Percentiles rank a stretch among this genome's conserved stretches.
phyloP scores from a whole-genome alignment of 2,329 filamentous ascomycete genomes.

The Pseudogymnoascus sp. region DNA sequence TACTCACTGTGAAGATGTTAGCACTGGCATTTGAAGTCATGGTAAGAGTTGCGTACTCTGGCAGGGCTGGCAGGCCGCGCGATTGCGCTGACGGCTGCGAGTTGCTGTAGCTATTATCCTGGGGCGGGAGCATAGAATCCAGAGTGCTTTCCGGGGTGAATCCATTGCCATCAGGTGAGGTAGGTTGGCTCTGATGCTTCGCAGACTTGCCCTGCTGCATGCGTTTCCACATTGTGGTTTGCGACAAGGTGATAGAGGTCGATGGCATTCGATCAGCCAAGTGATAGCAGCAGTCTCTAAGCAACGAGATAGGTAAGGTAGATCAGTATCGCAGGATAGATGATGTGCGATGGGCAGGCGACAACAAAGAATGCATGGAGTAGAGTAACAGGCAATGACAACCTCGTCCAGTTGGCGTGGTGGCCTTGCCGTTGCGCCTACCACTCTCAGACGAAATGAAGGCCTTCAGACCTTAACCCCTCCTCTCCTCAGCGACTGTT shows the following conservation, averaged over 20 bases:
- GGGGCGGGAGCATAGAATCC: background rate
- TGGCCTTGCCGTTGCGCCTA: background rate
- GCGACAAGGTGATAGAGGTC: constrained; percentile 5
- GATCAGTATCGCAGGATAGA: background rate
- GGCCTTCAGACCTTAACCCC: constrained; percentile 2
- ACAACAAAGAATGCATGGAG: background rate
- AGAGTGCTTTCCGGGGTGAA: background rate
- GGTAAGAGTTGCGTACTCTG: constrained; percentile 29
- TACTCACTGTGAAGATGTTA: constrained; percentile 12
- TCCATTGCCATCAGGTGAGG: background rate
- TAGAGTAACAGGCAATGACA: background rate
- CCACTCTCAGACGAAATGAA: constrained; percentile 7
- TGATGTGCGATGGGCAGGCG: background rate
- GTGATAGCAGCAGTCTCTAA: background rate
- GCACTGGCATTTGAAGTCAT: background rate
- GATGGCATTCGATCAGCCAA: constrained; percentile 10
- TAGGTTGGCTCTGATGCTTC: background rate
- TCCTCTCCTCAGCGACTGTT: background rate
- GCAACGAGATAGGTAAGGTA: background rate
- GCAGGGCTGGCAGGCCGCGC: constrained; percentile 32
- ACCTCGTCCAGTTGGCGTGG: background rate
- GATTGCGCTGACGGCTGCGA: constrained; percentile 18
- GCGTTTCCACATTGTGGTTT: constrained; percentile 47
- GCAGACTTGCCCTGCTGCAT: constrained; percentile 28
- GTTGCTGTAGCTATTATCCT: constrained; percentile 16